Conservation (phyloP, 495 filamentous ascomycete genomes). For the Neurospora sp. region DNA sequence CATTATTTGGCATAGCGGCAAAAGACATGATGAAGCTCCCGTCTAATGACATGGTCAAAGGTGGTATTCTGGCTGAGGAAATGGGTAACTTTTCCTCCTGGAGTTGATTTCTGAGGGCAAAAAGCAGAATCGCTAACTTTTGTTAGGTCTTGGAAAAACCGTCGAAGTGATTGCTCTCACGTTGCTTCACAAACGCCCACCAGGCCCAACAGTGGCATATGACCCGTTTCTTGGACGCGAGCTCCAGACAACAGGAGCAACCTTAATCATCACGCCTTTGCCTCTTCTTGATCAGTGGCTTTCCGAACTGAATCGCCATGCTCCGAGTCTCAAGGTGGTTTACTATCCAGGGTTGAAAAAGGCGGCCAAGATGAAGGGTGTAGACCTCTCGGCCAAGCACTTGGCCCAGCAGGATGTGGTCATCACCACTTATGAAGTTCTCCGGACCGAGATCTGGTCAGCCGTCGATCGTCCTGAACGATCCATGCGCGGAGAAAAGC, state of each 20-base stretch:
- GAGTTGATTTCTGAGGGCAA: neutral
- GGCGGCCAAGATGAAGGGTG: conserved; percentile 16
- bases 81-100: conserved; percentile 44
- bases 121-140: neutral
- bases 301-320: conserved; percentile 61
- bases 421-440: conserved; percentile 74
- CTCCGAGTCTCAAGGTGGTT: conserved; percentile 27
- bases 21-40: conserved; percentile 39
- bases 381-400: conserved; percentile 34
- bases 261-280: conserved; percentile 78
- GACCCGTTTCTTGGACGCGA: conserved; percentile 22
- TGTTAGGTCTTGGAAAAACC: conserved; percentile 68
- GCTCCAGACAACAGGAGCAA: conserved; percentile 49
- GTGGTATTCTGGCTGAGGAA: conserved; percentile 79
- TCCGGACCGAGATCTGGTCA: conserved; percentile 69
- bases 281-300: conserved; percentile 82
- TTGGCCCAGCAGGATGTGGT: conserved; percentile 63
- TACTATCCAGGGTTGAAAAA: conserved; percentile 39
- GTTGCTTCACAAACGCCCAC: conserved; percentile 43
- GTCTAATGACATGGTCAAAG: conserved; percentile 38
- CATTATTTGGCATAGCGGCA: conserved; percentile 51
- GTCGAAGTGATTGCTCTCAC: conserved; percentile 79
- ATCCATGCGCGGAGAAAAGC: conserved; percentile 53
- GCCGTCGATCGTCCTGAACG: conserved; percentile 54
- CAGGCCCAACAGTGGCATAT: conserved; percentile 2